These are phyloP conservation scores for Pseudozyma flocculosa DNA, from an alignment of 1,284 basidiomycete species.

Conservation along the genomic window DNA sequence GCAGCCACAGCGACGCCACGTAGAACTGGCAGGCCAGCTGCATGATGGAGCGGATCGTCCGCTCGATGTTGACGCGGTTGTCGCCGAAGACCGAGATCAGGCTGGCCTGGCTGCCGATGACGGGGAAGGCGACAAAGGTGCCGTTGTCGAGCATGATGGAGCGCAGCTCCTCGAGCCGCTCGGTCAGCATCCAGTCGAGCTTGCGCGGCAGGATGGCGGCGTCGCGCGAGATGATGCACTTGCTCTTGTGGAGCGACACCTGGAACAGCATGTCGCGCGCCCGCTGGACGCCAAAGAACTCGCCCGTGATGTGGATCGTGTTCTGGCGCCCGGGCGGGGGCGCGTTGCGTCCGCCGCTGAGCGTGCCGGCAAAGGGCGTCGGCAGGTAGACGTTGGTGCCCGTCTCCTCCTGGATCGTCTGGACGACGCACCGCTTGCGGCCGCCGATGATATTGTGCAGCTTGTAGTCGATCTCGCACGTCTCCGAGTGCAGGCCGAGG, in stretches of 20 bases:
- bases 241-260: conserved; percentile 84
- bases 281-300: conserved; percentile 92
- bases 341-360: conserved; percentile 60
- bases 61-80: conserved; percentile 89
- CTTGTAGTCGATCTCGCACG: conserved; percentile 92
- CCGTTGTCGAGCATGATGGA: conserved; percentile 93
- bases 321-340: conserved; percentile 64
- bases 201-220: conserved; percentile 93
- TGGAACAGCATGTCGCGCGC: conserved; percentile 93
- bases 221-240: conserved; percentile 85
- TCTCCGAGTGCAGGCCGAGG: conserved; percentile 72
- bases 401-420: conserved; percentile 94
- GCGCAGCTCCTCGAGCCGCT: conserved; percentile 85
- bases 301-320: conserved; percentile 92
- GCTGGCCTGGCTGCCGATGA: conserved; percentile 85
- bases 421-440: conserved; percentile 81
- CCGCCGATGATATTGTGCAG: conserved; percentile 88
- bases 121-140: conserved; percentile 90
- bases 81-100: conserved; percentile 92
- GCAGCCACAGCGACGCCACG: conserved; percentile 90
- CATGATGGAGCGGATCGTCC: conserved; percentile 94
- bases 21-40: conserved; percentile 93
- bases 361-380: conserved; percentile 81
- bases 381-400: conserved; percentile 95
- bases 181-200: conserved; percentile 94